Evolutionary conservation across 345 rosid species (phyloP).

Genomic region (Lepidium didymum): DNA sequence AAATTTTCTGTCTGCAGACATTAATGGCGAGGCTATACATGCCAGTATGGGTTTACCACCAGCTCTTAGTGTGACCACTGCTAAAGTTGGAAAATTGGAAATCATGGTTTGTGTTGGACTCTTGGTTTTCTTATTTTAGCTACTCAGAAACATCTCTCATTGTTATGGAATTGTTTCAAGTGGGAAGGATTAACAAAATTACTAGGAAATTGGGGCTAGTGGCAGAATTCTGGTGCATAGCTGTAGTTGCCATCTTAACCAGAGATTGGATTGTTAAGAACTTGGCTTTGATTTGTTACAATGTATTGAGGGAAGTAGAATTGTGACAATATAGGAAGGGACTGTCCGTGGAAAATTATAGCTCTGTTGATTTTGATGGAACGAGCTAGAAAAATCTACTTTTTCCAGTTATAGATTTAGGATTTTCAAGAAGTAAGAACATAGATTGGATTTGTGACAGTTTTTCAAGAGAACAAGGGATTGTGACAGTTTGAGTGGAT

Average conservation of each 20-base stretch:
- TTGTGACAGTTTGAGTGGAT: not conserved
- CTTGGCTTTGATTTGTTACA: not conserved
- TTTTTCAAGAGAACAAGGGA: not conserved
- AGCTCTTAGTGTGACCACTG: slow-evolving; percentile 77
- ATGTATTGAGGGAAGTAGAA: not conserved
- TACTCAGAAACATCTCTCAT: slow-evolving; percentile 1
- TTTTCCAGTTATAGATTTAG: not conserved
- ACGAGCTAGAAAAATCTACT: not conserved
- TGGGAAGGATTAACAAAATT: not conserved
- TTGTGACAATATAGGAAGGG: not conserved
- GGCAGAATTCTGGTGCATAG: not conserved
- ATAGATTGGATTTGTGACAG: not conserved
- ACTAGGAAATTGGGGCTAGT: not conserved
- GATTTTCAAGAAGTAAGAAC: not conserved
- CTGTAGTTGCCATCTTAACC: not conserved
- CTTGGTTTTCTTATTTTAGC: not conserved
- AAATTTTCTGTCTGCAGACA: slow-evolving; percentile 39
- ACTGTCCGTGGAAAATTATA: not conserved
- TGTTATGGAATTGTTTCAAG: not conserved
- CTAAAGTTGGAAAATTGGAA: slow-evolving; percentile 79
- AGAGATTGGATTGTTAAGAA: not conserved
- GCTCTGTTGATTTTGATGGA: not conserved
- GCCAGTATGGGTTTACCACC: slow-evolving; percentile 99
- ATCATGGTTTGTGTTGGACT: slow-evolving; percentile 55
- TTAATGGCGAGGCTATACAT: slow-evolving; percentile 94